Conservation (phyloP, 192 early-diverging fungal species). For the Rhizophagus clarus region DNA sequence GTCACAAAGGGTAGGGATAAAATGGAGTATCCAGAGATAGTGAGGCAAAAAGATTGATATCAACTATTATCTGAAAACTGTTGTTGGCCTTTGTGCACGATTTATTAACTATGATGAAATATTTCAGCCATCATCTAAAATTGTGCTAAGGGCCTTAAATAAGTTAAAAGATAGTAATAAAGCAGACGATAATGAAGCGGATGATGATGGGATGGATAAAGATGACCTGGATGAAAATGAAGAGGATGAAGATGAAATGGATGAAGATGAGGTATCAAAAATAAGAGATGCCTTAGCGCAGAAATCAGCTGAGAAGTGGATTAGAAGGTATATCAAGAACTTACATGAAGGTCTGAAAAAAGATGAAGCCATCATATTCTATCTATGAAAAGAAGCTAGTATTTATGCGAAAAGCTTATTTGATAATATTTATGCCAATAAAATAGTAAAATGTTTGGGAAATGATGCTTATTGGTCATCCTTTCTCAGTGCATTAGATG, state of each 20-base stretch:
- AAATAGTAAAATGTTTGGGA: too few species aligned
- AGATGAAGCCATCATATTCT: constrained; percentile 14
- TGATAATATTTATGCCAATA: background rate
- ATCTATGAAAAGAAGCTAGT: constrained; percentile 9
- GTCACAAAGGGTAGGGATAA: background rate
- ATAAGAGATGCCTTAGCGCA: background rate
- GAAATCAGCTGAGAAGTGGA: constrained; percentile 19
- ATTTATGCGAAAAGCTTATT: constrained; percentile 12
- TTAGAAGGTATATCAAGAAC: constrained; percentile 18
- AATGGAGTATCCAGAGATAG: background rate
- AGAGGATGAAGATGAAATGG: background rate
- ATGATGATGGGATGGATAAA: too few species aligned
- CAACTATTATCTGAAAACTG: background rate
- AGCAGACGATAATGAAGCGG: too few species aligned
- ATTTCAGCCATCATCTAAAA: too few species aligned
- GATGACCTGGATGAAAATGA: too few species aligned
- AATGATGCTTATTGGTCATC: background rate
- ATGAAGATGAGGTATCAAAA: constrained; percentile 10
- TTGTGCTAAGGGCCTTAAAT: background rate
- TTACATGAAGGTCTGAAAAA: constrained; percentile 19
- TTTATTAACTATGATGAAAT: constrained; percentile 10
- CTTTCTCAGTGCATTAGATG: constrained; percentile 6
- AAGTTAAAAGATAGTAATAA: background rate
- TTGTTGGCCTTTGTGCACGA: background rate
- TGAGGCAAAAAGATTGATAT: background rate